Evolutionary conservation across 257 asterid genomes (phyloP), one percentile per base, ranked within the genome.

Genomic region (Nicotiana tomentosiformis): DNA sequence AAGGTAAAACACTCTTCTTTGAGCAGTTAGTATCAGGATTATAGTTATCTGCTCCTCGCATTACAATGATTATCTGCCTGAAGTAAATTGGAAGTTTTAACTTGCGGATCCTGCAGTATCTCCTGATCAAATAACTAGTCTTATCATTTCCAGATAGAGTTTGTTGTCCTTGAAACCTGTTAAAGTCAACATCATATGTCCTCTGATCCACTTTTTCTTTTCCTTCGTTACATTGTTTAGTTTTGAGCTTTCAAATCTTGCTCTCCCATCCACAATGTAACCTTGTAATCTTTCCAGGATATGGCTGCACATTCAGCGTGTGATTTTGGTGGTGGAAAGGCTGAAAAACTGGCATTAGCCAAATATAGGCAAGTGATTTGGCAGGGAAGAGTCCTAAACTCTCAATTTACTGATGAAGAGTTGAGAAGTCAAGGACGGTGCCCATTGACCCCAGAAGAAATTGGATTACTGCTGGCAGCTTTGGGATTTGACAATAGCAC

Each of bases 221-320:
- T 2, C 18, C 17, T 2, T 51, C 4, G 17, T 4, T 55, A 55
- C 1, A 3, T 55, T 56, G 5, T 56, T 56, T 5, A 15, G 8
- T 56, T 56, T 16, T 56, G 61, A 56, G 23, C 7, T 56, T 56
- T 56, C 61, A 56, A 56, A 5, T 56, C 61, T 56, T 15, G 61
- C 61, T 2, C 61, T 56, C 20, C 3, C 3, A 0, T 56, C 61
- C 20, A 56, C 62, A 57, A 16, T 57, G 62, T 66, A 30, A 30
- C 46, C 46, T 66, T 80, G 67, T 55, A 26, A 3, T 30, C 4
- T 16, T 66, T 12, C 37, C 90, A 96, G 99, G 99, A 96, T 81
- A 96, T 96, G 98, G 99, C 98, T 83, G 99, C 99, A 51, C 99
- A 94, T 88, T 94, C 99, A 18, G 98, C 99, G 15, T 96, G 99